Evolutionary conservation across 345 rosid species (phyloP), one percentile per base, ranked within the genome.

Genomic region (Euphorbia pulcherrima): DNA sequence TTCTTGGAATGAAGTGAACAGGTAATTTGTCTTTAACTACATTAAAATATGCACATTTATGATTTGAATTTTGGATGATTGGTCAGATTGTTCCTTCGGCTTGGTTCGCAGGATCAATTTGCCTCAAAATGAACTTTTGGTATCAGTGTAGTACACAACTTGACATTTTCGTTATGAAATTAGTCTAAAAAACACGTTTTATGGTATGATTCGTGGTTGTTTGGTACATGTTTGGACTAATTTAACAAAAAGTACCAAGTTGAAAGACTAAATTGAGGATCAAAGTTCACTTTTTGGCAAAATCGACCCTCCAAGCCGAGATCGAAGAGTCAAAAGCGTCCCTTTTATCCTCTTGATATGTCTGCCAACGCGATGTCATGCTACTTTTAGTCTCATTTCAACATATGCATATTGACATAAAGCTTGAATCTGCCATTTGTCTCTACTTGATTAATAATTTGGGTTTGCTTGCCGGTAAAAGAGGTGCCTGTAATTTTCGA

Each of bases 1-100:
- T 82, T 89, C 96, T 35, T 90, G 89, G 93, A 83, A 68, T 29
- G 97, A 92, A 80, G 75, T 86, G 60, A 90, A 86, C 85, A 84
- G 97, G 97, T 95, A 80, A 78, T 11, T 35, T 46, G 33, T 48
- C 37, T 54, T 41, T 4, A 1, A 13, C 12, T 62, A 23, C 33
- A 7, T 18, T 10, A 11, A 11, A 2, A 29, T n/a, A 3, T 16
- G 44, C 10, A 39, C 44, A 39, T 39, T 39, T 39, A 39, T 39
- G 44, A 8, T 41, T 41, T 41, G 47, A 41, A 41, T 5, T 41
- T 11, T 1, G 47, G 47, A 41, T 41, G 13, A 41, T 41, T 11
- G 47, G 47, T 41, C 47, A 41, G 13, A 41, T 41, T 41, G 47
- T 8, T 16, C 47, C 47, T 41, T 41, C 13, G 13, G 13, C 47